Evolutionary conservation across 805 yeast genomes (phyloP), one percentile per base, ranked within the genome.

Genomic region (Novakomyces olei): DNA sequence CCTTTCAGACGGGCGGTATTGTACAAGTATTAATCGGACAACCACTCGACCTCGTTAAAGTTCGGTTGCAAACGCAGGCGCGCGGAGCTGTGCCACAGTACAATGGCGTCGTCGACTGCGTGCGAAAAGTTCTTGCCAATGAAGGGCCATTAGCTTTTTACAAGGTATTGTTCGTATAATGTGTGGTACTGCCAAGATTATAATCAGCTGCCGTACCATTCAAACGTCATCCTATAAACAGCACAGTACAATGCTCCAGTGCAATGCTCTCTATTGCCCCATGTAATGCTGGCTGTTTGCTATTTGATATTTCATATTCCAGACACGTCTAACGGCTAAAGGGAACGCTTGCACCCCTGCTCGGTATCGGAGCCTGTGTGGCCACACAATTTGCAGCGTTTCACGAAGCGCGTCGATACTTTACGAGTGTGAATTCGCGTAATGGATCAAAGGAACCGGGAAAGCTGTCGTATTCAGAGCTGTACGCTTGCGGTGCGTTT

Each of bases 1-100:
- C n/a, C n/a, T n/a, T n/a, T n/a, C n/a, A n/a, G 12, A 63, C 74
- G 42, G 96, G 96, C 36, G 98, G 98, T 34, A 69, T 88, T 9
- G 85, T 95, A 5, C 98, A 88, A 55, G 96, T 88, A 5, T 57
- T 88, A 22, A 77, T 75, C 10, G 98, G 98, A 16, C 96, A 88
- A 54, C 47, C 47, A 6, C 40, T 41, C 32, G 44, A 41, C 28
- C 31, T 93, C 7, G 78, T 88, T 29, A 85, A 85, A 54, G 96
- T 88, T 15, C 63, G 98, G 33, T 60, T 88, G 30, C 96, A 88
- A 49, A 73, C 92, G 1, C 33, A 30, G 4, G 12, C 81, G 81
- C 1, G 71, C 32, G 32, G 80, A 4, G n/a, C n/a, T n/a, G n/a
- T n/a, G n/a, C n/a, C n/a, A n/a, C n/a, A n/a, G n/a, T 75, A 74